Base-by-base conservation (phyloP, 345 rosid genomes). In the Dimocarpus longan region DNA sequence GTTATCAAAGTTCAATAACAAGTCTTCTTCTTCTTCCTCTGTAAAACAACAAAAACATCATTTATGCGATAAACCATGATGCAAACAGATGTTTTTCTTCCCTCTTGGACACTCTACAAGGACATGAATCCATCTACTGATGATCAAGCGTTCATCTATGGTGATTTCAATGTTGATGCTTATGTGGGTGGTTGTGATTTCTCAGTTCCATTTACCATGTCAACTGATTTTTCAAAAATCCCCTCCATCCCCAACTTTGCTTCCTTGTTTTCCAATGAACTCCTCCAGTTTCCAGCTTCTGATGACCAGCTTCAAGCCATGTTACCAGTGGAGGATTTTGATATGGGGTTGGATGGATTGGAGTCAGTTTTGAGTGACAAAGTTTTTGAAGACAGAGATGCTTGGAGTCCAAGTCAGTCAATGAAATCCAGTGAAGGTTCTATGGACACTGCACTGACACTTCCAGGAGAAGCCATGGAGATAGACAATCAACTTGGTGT, bases 331-430 rank as follows among this genome's bases (percentile, higher is more conserved):
- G 85, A 85, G 48, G 80, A 81, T 43, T 79, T 79, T 43, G 56
- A 68, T 24, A 26, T 73, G 60, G 79, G 65, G 37, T 66, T 79
- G 48, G 86, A 78, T 40, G 54, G n/a, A 15, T 52, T 76, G 28
- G 82, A 84, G 18, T 46, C 80, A 44, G 24, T 70, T 75, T 59
- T 70, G 28, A 57, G 70, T 44, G 80, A 78, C 56, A 56, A 74
- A 19, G 66, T 79, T 56, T 69, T 82, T 6, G 69, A 76, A 19
- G 79, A 77, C 10, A 77, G 70, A 26, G 82, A 71, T 24, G 42
- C 9, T 7, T 76, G 85, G 84, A 88, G 91, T 80, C 88, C 87
- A 1, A 78, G 84, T 68, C 39, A 83, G 56, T 83, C 87, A 3
- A 19, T 59, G 24, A 79, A 79, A 48, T 82, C 89, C 6, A 78